These are phyloP conservation scores for Malassezia psittaci DNA, from an alignment of 1,284 basidiomycete genomes.

Conservation along the genomic window DNA sequence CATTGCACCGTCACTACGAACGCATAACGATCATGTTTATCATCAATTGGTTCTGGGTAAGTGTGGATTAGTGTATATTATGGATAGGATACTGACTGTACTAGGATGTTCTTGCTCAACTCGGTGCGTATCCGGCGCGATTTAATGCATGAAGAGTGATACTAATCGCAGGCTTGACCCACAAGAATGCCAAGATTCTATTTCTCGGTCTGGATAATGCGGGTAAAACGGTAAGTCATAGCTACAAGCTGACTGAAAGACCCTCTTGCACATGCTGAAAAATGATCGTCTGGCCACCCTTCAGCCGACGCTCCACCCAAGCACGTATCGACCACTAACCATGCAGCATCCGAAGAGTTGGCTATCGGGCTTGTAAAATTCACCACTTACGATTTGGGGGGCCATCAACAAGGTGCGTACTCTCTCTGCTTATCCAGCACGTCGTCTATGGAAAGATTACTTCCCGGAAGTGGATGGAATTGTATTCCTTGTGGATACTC, in stretches of 20 bases:
- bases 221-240: conserved; percentile 77
- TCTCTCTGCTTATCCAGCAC: conserved; percentile 55
- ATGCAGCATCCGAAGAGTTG: conserved; percentile 86
- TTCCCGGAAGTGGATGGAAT: conserved; percentile 99
- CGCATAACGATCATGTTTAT: conserved; percentile 33
- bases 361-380: conserved; percentile 98
- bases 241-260: conserved; percentile 54
- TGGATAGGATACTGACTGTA: conserved; percentile 2
- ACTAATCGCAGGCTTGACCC: conserved; percentile 63
- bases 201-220: conserved; percentile 97
- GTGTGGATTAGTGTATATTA: conserved; percentile 4
- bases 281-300: conserved; percentile 95
- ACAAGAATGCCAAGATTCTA: conserved; percentile 99
- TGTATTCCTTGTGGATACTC: conserved; percentile 93
- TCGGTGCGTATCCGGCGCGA: conserved; percentile 26
- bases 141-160: neutral
- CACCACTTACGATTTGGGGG: conserved; percentile 96
- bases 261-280: conserved; percentile 97
- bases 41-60: conserved; percentile 48
- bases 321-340: conserved; percentile 53
- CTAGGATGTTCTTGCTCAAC: conserved; percentile 45
- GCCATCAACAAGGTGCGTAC: conserved; percentile 79
- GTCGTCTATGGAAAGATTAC: conserved; percentile 98
- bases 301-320: conserved; percentile 98
- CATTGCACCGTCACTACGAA: too few relatives aligned